A percentile compares a stretch with the other conserved stretches of the same genome.
phyloP scores from a whole-genome alignment of 2,329 filamentous ascomycete species.

The Talaromyces amestolkiae region DNA sequence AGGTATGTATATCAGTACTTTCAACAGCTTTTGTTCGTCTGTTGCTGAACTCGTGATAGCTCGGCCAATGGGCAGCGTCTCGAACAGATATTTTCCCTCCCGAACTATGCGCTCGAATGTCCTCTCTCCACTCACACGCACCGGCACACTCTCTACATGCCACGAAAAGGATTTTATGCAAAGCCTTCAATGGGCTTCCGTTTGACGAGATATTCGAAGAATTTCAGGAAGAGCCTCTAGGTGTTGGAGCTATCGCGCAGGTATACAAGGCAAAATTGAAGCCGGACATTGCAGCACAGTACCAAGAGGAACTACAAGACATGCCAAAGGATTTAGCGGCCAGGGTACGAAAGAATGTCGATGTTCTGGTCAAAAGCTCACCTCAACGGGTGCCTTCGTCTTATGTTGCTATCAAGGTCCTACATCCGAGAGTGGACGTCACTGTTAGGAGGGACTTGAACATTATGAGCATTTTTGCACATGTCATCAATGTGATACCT shows the following conservation, averaged over 20 bases:
- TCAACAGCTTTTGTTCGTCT: no score
- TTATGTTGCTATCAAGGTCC: slow-evolving; percentile 93
- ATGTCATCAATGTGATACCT: slow-evolving; percentile 77
- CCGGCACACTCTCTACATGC: slow-evolving; percentile 81
- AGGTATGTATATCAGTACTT: slow-evolving; percentile 52
- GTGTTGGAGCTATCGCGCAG: slow-evolving; percentile 94
- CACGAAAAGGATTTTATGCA: slow-evolving; percentile 75
- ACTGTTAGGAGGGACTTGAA: slow-evolving; percentile 84
- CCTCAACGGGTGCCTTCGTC: slow-evolving; percentile 82
- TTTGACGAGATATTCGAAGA: slow-evolving; percentile 97
- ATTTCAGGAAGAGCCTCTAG: slow-evolving; percentile 83
- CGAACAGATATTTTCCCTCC: slow-evolving; percentile 93
- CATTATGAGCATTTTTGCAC: slow-evolving; percentile 93
- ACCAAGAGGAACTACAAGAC: slow-evolving; percentile 55
- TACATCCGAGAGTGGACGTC: slow-evolving; percentile 87
- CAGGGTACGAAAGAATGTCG: slow-evolving; percentile 76
- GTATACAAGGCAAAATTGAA: slow-evolving; percentile 95
- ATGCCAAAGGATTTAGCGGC: slow-evolving; percentile 59
- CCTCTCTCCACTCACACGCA: slow-evolving; percentile 88
- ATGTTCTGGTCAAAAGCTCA: slow-evolving; percentile 79
- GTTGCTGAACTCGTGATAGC: slow-evolving; percentile 44
- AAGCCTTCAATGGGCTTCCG: slow-evolving; percentile 72
- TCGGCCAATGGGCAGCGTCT: slow-evolving; percentile 98
- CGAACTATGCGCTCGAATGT: slow-evolving; percentile 91
- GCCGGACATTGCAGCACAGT: slow-evolving; percentile 66